Evolutionary conservation across 2,329 filamentous ascomycete genomes (phyloP), one percentile per base, ranked within the genome.

Genomic region (Colletotrichum gloeosporioides): DNA sequence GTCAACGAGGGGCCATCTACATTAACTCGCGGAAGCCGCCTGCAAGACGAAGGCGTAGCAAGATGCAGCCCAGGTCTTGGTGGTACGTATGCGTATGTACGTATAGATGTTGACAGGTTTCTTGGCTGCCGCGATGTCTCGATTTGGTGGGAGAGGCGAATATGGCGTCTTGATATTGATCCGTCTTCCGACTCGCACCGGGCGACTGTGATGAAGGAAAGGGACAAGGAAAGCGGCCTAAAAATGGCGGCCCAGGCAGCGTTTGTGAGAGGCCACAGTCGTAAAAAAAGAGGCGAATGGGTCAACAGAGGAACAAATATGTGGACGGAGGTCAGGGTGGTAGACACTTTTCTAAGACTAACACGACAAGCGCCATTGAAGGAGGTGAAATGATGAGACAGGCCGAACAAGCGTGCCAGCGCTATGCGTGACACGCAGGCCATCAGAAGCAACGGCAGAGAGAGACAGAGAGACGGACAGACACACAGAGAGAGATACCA

Each of bases 1-100:
- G 64, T 69, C 70, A 73, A 76, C 16, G 59, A 29, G 63, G 63
- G 63, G 25, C 15, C 63, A 64, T 73, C 64, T 62, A 76, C 73
- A 65, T 65, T 65, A 69, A 73, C 57, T 76, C 44, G 73, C 70
- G 73, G 73, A 68, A 64, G 49, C 63, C 55, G 57, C 44, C 63
- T 76, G 73, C 73, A 76, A 61, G 59, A 76, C n/a, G 55, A 72
- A 59, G 55, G 44, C 64, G 68, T 71, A 68, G 71, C 18, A 39
- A 67, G 62, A 71, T 71, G 75, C 70, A 74, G 59, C 34, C 61
- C 31, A 49, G 49, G 72, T 32, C 66, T 75, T 75, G 64, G 64
- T 73, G 69, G 39, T 68, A 61, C 44, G 39, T 18, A 29, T 27
- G 27, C 25, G 68, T 63, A 29, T 55, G 53, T 59, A 39, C 22